Evolutionary conservation across 2,329 filamentous ascomycete genomes (phyloP), one percentile per base, ranked within the genome.

Genomic region (Cylindrodendrum hubeiense): DNA sequence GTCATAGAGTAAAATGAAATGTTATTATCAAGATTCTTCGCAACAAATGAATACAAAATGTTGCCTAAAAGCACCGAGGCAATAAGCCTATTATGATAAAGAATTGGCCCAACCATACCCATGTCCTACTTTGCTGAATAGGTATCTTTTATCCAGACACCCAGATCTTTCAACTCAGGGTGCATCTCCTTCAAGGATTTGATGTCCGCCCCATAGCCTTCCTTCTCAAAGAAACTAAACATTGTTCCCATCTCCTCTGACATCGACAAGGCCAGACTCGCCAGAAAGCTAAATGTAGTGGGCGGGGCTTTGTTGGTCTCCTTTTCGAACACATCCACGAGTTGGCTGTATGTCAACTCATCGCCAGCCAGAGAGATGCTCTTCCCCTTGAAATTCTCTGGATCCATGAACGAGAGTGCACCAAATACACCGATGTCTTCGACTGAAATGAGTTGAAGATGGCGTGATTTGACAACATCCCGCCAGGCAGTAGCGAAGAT

Each of bases 341-440:
- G 24, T 21, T 69, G 67, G 6, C 33, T 34, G 67, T 8, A 69
- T 7, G 67, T 69, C 2, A 69, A 30, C 15, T 67, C 63, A 5
- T 69, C 67, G 7, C 67, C 67, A 10, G 59, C 57, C 2, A 69
- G 8, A 10, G 58, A 50, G 17, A 69, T 55, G 2, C 63, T 49
- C 34, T 52, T 43, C 13, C 53, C 58, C 3, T 53, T 33, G 67
- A 63, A 69, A 2, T 12, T 3, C 0, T 33, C 24, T 1, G 63
- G 56, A 10, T 47, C 37, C 0, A 22, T 10, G 39, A 66, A 70
- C 15, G 65, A 54, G 9, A 66, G 58, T 1, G 65, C 65, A 3
- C 57, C 67, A 37, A 68, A 70, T 15, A 46, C 61, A 5, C 65
- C 65, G 19, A 70, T 65, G 3, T 70, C 61, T 4, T 70, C 47